phyloP scores from a whole-genome alignment of 805 yeast species.

The Kurtzmaniella fragi region DNA sequence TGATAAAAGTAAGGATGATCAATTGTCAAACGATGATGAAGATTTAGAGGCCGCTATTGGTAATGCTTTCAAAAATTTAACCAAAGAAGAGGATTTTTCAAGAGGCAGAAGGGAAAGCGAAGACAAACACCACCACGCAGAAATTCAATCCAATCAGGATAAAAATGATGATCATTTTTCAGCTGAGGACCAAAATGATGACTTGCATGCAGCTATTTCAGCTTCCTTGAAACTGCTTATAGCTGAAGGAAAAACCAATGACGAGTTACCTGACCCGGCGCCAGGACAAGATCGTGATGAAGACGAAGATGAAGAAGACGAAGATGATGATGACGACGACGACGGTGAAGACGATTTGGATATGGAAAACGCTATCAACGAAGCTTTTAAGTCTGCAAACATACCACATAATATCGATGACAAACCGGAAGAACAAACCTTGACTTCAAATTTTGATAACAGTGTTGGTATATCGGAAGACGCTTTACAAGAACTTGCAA shows the following conservation, averaged over 20 bases:
- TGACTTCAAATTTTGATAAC: not conserved
- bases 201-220: conserved; percentile 15
- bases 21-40: conserved; percentile 6
- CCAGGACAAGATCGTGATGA: not conserved
- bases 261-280: not conserved
- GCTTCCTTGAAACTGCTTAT: conserved; percentile 14
- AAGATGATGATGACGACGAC: not conserved
- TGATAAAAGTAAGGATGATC: not conserved
- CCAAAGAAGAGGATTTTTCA: conserved; percentile 12
- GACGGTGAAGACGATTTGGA: conserved; percentile 8
- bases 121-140: not conserved
- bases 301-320: not conserved
- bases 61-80: conserved; percentile 10
- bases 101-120: not conserved
- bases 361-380: conserved; percentile 24
- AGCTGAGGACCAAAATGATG: conserved; percentile 10
- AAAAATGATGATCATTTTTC: no score
- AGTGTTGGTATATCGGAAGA: conserved; percentile 14
- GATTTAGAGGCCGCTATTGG: conserved; percentile 14
- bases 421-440: not conserved
- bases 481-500: conserved; percentile 23
- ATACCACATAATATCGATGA: not conserved
- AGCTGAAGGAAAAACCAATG: conserved; percentile 2
- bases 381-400: conserved; percentile 22
- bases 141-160: not conserved